These are phyloP conservation scores for Quercus lobata DNA, from an alignment of 331 rosid genomes.

Conservation along the genomic window DNA sequence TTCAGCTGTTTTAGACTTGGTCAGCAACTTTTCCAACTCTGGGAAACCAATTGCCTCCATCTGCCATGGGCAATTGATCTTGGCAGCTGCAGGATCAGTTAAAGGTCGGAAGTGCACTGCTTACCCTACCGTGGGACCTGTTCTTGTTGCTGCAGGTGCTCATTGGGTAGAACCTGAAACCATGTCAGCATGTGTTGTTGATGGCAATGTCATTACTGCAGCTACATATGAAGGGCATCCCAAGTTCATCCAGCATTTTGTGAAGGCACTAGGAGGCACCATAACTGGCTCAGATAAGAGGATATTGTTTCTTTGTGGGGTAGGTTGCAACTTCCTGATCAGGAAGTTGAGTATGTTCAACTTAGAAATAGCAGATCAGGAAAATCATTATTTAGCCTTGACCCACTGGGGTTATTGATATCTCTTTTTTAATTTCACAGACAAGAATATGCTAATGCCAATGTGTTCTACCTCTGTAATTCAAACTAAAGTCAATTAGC, in stretches of 20 bases:
- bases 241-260: conserved; percentile 43
- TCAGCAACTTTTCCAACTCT: conserved; percentile 39
- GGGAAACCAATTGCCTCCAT: conserved; percentile 61
- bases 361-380: not conserved
- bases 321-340: conserved; percentile 24
- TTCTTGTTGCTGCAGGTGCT: conserved; percentile 70
- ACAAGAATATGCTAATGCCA: not conserved
- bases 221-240: conserved; percentile 61
- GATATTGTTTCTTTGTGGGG: conserved; percentile 87
- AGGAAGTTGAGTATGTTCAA: not conserved
- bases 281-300: conserved; percentile 52
- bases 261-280: conserved; percentile 80
- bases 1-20: conserved; percentile 51
- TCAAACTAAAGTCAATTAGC: no score
- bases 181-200: conserved; percentile 45
- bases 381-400: not conserved
- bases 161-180: conserved; percentile 84
- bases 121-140: conserved; percentile 46
- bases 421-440: not conserved
- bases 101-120: conserved; percentile 71
- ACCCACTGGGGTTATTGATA: not conserved
- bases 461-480: no score
- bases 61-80: conserved; percentile 82
- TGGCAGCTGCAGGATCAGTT: conserved; percentile 73
- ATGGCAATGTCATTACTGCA: conserved; percentile 66